Evolutionary conservation across 441 rosid species (phyloP), one percentile per base, ranked within the genome.

Genomic region (Pelargonium myrrhifolium): DNA sequence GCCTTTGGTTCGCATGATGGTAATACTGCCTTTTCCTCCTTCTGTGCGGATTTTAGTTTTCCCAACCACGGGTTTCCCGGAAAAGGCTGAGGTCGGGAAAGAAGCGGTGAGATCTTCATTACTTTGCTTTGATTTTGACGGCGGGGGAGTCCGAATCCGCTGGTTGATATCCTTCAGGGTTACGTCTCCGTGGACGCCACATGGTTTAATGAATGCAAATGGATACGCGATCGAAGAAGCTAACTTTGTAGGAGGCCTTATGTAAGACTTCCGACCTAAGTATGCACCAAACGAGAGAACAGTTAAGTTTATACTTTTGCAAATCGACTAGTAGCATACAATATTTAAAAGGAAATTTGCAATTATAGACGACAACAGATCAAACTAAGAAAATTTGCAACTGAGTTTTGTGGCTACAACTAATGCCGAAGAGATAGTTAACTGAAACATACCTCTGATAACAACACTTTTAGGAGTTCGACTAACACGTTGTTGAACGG

Each of bases 21-120:
- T 94, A 71, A 94, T 94, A 82, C 97, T 94, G 66, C 99, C 97
- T 83, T 84, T 94, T 58, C 99, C 97, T 65, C 97, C 97, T 82
- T 94, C 96, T 0, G 97, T 94, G 66, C 91, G 96, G 71, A 94
- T 94, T 78, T 85, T 94, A 35, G 97, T 91, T 83, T 88, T 89
- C 24, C 92, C 97, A 64, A 94, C 97, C 62, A 94, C 97, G 1
- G 93, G 97, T 83, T 94, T 91, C 78, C 99, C 99, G 2, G 97
- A 94, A 76, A 94, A 94, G n/a, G 96, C 93, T 11, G 99, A 94
- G 60, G 97, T 94, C 0, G 89, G 98, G 65, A 80, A 89, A 17
- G 59, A 53, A 15, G 59, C 59, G 0, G 22, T 53, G 1, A 77
- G 87, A 76, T 93, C 96, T 70, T 79, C 83, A 8, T 66, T 73